phyloP scores from a whole-genome alignment of 73 alveolate species.

The Paramecium octaurelia region DNA sequence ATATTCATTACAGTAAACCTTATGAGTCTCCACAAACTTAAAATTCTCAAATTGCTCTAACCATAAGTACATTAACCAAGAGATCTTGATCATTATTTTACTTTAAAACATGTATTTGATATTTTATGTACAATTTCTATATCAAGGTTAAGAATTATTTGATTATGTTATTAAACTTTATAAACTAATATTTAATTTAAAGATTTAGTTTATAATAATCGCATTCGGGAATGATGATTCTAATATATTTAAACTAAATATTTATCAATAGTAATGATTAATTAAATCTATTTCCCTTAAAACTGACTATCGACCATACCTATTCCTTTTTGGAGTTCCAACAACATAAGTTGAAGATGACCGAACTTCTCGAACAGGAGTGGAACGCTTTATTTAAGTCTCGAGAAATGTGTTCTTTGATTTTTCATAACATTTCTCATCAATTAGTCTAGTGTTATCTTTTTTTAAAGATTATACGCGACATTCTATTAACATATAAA shows the following conservation, averaged over 20 bases:
- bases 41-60: background rate
- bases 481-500: background rate
- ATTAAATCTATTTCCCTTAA: background rate
- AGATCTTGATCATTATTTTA: background rate
- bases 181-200: no score
- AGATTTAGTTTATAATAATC: background rate
- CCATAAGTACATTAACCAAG: background rate
- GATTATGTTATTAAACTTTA: no score
- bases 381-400: slow-evolving; percentile 34
- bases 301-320: background rate
- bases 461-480: background rate
- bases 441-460: slow-evolving; percentile 34
- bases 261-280: background rate
- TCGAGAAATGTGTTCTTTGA: slow-evolving; percentile 12
- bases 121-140: background rate
- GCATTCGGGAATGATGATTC: background rate
- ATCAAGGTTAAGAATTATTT: background rate
- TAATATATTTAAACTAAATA: background rate
- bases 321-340: background rate
- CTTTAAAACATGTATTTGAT: background rate
- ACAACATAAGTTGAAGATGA: slow-evolving; percentile 8
- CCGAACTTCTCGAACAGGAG: slow-evolving; percentile 32
- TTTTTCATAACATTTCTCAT: background rate
- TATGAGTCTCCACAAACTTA: background rate
- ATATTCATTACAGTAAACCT: background rate